Evolutionary conservation across 2,329 filamentous ascomycete species (phyloP).

Genomic region (Gliomastix tumulicola): DNA sequence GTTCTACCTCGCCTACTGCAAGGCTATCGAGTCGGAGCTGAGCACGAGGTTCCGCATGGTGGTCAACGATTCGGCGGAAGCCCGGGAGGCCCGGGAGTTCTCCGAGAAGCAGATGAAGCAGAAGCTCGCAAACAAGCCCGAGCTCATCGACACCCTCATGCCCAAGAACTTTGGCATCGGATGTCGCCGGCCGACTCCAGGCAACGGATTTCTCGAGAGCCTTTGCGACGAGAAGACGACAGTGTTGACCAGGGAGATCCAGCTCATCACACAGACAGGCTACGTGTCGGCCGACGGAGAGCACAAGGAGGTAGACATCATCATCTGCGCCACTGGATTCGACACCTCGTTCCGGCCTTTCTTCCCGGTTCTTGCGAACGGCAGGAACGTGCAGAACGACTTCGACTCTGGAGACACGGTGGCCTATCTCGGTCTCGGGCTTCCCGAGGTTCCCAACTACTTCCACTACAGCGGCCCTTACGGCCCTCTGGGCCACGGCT

Average conservation of each 20-base stretch:
- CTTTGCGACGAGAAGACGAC: conserved; percentile 36
- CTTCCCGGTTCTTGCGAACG: conserved; percentile 37
- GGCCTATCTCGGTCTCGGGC: conserved; percentile 38
- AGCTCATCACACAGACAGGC: conserved; percentile 23
- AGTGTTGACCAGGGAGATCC: conserved; percentile 37
- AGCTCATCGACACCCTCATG: conserved; percentile 32
- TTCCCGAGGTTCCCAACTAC: conserved; percentile 38
- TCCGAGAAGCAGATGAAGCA: conserved; percentile 32
- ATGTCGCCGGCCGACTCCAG: conserved; percentile 37
- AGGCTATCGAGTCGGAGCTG: background rate
- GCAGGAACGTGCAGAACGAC: conserved; percentile 30
- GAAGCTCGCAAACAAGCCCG: conserved; percentile 9
- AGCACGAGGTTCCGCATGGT: background rate
- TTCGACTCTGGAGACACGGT: conserved; percentile 46
- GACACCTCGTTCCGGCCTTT: conserved; percentile 41
- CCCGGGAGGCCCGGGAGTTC: conserved; percentile 31
- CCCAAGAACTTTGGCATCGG: conserved; percentile 35
- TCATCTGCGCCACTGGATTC: conserved; percentile 28
- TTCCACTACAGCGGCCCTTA: conserved; percentile 6
- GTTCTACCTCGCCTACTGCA: background rate
- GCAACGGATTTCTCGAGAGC: conserved; percentile 37
- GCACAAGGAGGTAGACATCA: conserved; percentile 37
- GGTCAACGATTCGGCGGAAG: conserved; percentile 20
- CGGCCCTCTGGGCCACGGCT: background rate
- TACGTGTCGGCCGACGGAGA: conserved; percentile 39